These are phyloP conservation scores for Tylopilus sp. DNA, from an alignment of 768 basidiomycete genomes.

Conservation along the genomic window DNA sequence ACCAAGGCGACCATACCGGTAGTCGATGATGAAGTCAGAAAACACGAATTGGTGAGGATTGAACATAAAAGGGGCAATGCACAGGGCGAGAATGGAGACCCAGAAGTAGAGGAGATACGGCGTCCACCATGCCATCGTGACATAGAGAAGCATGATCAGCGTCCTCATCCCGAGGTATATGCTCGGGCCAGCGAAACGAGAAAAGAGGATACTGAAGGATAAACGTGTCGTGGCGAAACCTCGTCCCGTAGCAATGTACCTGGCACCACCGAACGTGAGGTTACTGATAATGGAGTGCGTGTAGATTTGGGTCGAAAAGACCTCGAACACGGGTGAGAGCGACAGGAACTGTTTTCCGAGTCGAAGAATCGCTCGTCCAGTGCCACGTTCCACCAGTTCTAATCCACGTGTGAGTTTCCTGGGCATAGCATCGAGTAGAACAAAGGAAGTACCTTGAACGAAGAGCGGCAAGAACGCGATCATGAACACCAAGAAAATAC, in stretches of 20 bases:
- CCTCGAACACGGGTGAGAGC: slow-evolving; percentile 92
- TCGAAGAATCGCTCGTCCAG: slow-evolving; percentile 86
- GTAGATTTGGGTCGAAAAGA: slow-evolving; percentile 97
- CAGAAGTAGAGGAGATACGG: slow-evolving; percentile 97
- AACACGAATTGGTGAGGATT: slow-evolving; percentile 99
- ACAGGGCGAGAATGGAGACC: slow-evolving; percentile 89
- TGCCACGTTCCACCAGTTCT: slow-evolving; percentile 96
- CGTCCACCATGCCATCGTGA: slow-evolving; percentile 89
- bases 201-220: slow-evolving; percentile 92
- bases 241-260: slow-evolving; percentile 98
- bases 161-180: slow-evolving; percentile 97
- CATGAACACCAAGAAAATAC: slow-evolving; percentile 98
- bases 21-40: slow-evolving; percentile 96
- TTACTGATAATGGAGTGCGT: slow-evolving; percentile 97
- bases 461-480: slow-evolving; percentile 94
- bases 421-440: slow-evolving; percentile 12
- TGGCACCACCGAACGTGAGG: slow-evolving; percentile 94
- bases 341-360: slow-evolving; percentile 93
- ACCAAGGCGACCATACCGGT: slow-evolving; percentile 50
- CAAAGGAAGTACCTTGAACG: slow-evolving; percentile 69
- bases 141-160: slow-evolving; percentile 87
- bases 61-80: slow-evolving; percentile 96
- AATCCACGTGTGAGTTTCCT: slow-evolving; percentile 6
- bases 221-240: slow-evolving; percentile 97
- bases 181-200: slow-evolving; percentile 96